A percentile compares a stretch with the other conserved stretches of the same genome.
These are phyloP conservation scores for Sphaerulina vaccinii DNA, from an alignment of 2,329 filamentous ascomycete species.

Conservation along the genomic window DNA sequence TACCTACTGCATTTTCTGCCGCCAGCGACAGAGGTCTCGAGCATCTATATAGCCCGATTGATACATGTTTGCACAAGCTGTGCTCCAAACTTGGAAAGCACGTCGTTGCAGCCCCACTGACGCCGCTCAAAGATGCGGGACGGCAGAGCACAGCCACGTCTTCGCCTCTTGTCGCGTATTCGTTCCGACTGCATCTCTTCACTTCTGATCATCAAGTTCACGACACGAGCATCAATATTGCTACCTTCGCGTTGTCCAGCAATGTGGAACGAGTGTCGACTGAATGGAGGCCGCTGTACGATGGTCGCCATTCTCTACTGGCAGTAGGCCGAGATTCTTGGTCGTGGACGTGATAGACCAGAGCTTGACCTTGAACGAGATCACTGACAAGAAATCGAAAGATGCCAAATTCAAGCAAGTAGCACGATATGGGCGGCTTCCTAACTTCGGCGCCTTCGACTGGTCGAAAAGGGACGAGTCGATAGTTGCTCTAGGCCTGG, in stretches of 20 bases:
- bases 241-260: not conserved
- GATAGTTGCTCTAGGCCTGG: constrained; percentile 68
- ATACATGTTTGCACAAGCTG: not conserved
- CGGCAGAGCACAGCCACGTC: too few species aligned
- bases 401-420: not conserved
- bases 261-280: not conserved
- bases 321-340: constrained; percentile 56
- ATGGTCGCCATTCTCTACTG: constrained; percentile 60
- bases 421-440: constrained; percentile 44
- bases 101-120: too few species aligned
- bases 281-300: constrained; percentile 54
- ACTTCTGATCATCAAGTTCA: not conserved
- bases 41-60: not conserved
- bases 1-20: not conserved
- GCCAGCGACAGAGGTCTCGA: not conserved
- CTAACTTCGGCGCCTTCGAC: constrained; percentile 64
- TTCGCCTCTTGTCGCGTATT: too few species aligned
- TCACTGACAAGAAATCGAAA: not conserved
- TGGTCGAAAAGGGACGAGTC: constrained; percentile 59
- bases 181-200: too few species aligned
- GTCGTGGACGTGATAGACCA: constrained; percentile 61
- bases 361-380: constrained; percentile 57
- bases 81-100: not conserved
- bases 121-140: too few species aligned
- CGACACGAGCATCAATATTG: not conserved